Percentiles rank a stretch among this genome's conserved stretches.
Conservation (phyloP, 495 filamentous ascomycete genomes). For the Pseudevernia furfuracea region DNA sequence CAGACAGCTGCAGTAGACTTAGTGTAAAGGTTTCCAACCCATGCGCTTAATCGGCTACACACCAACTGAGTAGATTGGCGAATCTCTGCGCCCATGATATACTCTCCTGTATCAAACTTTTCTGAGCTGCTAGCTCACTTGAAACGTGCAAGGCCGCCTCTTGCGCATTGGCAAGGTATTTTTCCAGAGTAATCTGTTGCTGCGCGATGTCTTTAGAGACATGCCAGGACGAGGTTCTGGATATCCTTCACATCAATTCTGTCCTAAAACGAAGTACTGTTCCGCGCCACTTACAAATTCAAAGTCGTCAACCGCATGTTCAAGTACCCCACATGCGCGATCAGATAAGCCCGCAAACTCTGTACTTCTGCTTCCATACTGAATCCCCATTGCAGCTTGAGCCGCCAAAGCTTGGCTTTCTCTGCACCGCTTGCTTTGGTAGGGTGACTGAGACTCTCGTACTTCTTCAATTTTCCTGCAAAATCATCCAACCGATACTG, state of each 20-base stretch:
- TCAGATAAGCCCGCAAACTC: slow-evolving; percentile 17
- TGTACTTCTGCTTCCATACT: slow-evolving; percentile 25
- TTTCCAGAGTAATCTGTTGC: not conserved
- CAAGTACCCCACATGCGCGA: slow-evolving; percentile 21
- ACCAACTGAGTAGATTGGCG: not conserved
- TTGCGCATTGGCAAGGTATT: not conserved
- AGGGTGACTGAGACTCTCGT: slow-evolving; percentile 8
- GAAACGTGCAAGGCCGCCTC: not conserved
- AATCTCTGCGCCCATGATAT: not conserved
- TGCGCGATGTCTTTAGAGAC: not conserved
- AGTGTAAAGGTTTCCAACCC: not conserved
- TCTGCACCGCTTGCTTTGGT: slow-evolving; percentile 1
- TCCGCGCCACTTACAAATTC: slow-evolving; percentile 5
- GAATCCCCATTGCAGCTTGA: slow-evolving; percentile 25
- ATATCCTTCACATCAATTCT: not conserved
- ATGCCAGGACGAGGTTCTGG: not conserved
- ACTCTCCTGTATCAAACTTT: not conserved
- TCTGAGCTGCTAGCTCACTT: not conserved
- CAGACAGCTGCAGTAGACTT: not conserved
- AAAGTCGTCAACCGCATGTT: slow-evolving; percentile 24
- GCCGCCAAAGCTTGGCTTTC: slow-evolving; percentile 6
- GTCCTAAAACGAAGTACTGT: not conserved
- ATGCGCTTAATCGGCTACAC: not conserved
- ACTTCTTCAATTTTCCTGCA: slow-evolving; percentile 11
- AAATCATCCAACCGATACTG: slow-evolving; percentile 25